Base-by-base conservation (phyloP, 2,329 filamentous ascomycete genomes). In the Cladosporium sp. region DNA sequence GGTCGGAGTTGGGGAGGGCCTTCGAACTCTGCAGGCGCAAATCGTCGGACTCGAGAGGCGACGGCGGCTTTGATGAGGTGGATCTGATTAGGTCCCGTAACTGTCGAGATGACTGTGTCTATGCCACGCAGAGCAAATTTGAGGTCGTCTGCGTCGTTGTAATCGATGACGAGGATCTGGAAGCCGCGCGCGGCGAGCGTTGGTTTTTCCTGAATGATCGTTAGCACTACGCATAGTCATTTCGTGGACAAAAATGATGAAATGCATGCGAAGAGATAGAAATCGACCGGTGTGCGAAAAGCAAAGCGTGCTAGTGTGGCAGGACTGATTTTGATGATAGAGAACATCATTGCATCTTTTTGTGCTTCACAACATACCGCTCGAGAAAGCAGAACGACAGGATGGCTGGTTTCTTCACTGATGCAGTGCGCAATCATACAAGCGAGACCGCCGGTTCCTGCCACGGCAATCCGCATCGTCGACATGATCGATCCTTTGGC, bases 1-100 rank as follows among this genome's bases (percentile, higher is more conserved):
- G 78, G 75, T 42, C 84, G 74, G 38, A 78, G 72, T 15, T 68
- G 67, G 13, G 85, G 72, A 27, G 73, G 72, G 1, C 86, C 86
- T 68, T 88, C 84, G 58, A 89, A 90, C 59, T 89, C 86, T 6
- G 85, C 84, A 1, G 86, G 85, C 3, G 87, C 82, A 60, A 90
- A 90, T 30, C 80, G 77, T 13, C 78, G 76, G 1, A 90, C 85
- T 15, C 79, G 74, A 15, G 78, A 79, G 43, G 75, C 71, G 13
- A 82, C 78, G 1, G 86, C 84, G 1, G 86, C 85, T 57, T 85
- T 80, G 64, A 90, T 88, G 27, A 90, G 77, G 53, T 80, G 80
- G 38, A 88, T 73, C 62, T 90, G 86, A 25, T 82, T 73, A 15
- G 68, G 69, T 3, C 84, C 84, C 2, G 78, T 78, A 42, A 90